Evolutionary conservation across 106 monocot species (phyloP).

Genomic region (Allium sativum): DNA sequence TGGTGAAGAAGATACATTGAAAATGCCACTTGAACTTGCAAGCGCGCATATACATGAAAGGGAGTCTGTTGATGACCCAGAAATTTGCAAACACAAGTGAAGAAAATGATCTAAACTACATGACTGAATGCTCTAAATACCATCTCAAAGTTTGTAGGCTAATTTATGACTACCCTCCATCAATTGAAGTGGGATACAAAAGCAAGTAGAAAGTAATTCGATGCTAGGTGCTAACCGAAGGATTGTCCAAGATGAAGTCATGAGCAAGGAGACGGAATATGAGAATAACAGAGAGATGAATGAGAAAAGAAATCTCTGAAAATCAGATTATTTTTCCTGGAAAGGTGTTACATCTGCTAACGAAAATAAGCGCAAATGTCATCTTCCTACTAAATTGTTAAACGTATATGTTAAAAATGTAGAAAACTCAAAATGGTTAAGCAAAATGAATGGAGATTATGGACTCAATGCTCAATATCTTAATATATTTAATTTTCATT

Average conservation of each 20-base stretch:
- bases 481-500: not conserved
- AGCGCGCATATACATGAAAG: constrained; percentile 81
- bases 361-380: not conserved
- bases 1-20: constrained; percentile 58
- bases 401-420: not conserved
- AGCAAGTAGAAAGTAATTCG: constrained; percentile 20
- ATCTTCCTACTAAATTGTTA: not conserved
- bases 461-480: too few species aligned
- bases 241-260: constrained; percentile 18
- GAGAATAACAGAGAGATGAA: constrained; percentile 22
- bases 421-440: not conserved
- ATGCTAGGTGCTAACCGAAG: constrained; percentile 15
- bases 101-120: too few species aligned
- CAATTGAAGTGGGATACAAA: constrained; percentile 30
- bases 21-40: constrained; percentile 88
- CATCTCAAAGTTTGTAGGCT: too few species aligned
- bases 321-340: constrained; percentile 5
- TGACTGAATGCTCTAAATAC: too few species aligned
- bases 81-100: constrained; percentile 83
- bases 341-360: not conserved
- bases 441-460: not conserved
- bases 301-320: constrained; percentile 11
- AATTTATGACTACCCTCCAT: not conserved
- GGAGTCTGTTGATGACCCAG: constrained; percentile 74
- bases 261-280: constrained; percentile 15